Percentiles rank a stretch among this genome's conserved stretches.
Conservation (phyloP, 257 asterid species). For the Mentha longifolia region DNA sequence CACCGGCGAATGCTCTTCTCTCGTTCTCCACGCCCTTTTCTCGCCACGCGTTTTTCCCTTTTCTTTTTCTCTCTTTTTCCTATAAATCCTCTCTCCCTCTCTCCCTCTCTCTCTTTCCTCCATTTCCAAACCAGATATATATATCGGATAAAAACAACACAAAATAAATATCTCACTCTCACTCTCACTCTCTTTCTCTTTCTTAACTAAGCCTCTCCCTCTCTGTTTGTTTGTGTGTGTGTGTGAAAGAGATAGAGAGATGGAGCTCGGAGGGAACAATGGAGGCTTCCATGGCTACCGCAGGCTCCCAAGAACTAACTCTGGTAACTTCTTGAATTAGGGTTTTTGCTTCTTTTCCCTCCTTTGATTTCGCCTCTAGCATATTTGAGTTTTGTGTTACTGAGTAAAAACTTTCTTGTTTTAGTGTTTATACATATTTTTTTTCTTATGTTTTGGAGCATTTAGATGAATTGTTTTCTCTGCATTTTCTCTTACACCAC, state of each 20-base stretch:
- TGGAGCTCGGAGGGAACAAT: conserved; percentile 55
- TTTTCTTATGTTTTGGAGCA: neutral
- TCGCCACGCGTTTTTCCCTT: conserved; percentile 52
- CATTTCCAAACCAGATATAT: conserved; percentile 21
- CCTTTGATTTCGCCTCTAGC: no score
- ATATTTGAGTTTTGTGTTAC: neutral
- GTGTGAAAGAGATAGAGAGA: conserved; percentile 23
- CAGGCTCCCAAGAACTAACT: conserved; percentile 44
- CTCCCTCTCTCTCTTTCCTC: conserved; percentile 18
- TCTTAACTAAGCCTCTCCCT: no score
- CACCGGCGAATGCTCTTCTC: conserved; percentile 64
- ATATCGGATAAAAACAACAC: neutral
- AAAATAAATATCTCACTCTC: neutral
- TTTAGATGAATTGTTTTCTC: neutral
- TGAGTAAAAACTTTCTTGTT: neutral
- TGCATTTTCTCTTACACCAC: neutral
- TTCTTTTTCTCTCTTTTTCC: neutral
- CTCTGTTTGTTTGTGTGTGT: neutral
- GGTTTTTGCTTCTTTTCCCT: conserved; percentile 15
- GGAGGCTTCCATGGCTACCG: conserved; percentile 73
- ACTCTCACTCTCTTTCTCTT: neutral
- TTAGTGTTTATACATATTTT: neutral
- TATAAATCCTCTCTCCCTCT: conserved; percentile 11
- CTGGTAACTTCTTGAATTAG: conserved; percentile 41
- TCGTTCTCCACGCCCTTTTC: conserved; percentile 62